Evolutionary conservation across 345 rosid species (phyloP).

Genomic region (Citrus trifoliata): DNA sequence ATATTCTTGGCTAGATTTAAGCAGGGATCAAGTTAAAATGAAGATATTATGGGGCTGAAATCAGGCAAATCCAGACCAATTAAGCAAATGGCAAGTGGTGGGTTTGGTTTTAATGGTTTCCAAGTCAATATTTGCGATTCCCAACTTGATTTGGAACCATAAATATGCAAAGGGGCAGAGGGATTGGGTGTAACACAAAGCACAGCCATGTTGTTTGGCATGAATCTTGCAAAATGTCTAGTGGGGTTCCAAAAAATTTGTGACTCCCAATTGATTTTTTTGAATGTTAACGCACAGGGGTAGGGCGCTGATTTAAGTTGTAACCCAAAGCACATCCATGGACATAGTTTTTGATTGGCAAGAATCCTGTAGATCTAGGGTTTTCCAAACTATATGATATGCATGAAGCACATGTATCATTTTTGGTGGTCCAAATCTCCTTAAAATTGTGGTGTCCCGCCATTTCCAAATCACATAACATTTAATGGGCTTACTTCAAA

Average conservation of each 20-base stretch:
- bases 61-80: not conserved
- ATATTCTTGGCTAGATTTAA: not conserved
- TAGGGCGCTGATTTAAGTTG: not conserved
- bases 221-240: conserved; percentile 4
- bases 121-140: not conserved
- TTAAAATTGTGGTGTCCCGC: not conserved
- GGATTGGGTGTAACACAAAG: not conserved
- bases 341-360: not conserved
- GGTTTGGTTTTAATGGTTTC: not conserved
- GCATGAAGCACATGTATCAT: not conserved
- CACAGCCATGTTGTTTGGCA: not conserved
- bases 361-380: conserved; percentile 13
- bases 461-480: not conserved
- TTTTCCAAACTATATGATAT: conserved; percentile 4
- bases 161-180: not conserved
- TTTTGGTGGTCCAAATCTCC: not conserved
- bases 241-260: conserved; percentile 17
- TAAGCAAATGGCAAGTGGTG: not conserved
- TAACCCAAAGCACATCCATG: conserved; percentile 15
- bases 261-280: conserved; percentile 22
- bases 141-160: not conserved
- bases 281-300: not conserved
- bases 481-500: not conserved
- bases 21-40: not conserved
- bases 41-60: not conserved